Conservation (phyloP, 768 basidiomycete genomes). For the Fibroporia radiculosa region DNA sequence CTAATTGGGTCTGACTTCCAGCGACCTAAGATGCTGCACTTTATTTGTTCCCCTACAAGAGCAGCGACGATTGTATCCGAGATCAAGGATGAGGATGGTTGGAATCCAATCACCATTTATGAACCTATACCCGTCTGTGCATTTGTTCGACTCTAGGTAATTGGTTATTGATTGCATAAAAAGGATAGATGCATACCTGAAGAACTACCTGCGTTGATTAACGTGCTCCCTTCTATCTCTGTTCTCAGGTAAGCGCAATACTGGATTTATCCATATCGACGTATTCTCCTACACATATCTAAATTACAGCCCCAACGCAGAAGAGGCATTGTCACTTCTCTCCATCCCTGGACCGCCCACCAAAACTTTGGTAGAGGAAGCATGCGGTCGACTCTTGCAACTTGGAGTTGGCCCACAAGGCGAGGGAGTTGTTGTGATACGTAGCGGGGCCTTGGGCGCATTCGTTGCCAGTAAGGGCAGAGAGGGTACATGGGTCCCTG, state of each 20-base stretch:
- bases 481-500: slow-evolving; percentile 57
- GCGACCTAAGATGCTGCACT: slow-evolving; percentile 56
- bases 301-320: slow-evolving; percentile 70
- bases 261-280: background rate
- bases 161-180: slow-evolving; percentile 5
- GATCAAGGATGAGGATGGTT: slow-evolving; percentile 40
- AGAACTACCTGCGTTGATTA: slow-evolving; percentile 60
- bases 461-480: slow-evolving; percentile 42
- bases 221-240: slow-evolving; percentile 49
- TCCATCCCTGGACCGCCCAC: slow-evolving; percentile 44
- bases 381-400: slow-evolving; percentile 53
- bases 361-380: slow-evolving; percentile 52
- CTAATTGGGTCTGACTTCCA: slow-evolving; percentile 45
- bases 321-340: slow-evolving; percentile 68
- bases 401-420: slow-evolving; percentile 46
- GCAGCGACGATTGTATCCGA: slow-evolving; percentile 63
- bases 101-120: slow-evolving; percentile 66
- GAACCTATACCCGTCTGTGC: slow-evolving; percentile 77
- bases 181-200: slow-evolving; percentile 76
- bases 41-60: slow-evolving; percentile 76
- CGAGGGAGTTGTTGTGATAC: slow-evolving; percentile 60
- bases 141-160: background rate
- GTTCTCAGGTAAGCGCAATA: slow-evolving; percentile 52
- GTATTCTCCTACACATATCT: background rate
- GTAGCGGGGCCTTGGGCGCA: slow-evolving; percentile 67